Evolutionary conservation across 768 basidiomycete genomes (phyloP), one percentile per base, ranked within the genome.

Genomic region (Cystoderma amianthinum): DNA sequence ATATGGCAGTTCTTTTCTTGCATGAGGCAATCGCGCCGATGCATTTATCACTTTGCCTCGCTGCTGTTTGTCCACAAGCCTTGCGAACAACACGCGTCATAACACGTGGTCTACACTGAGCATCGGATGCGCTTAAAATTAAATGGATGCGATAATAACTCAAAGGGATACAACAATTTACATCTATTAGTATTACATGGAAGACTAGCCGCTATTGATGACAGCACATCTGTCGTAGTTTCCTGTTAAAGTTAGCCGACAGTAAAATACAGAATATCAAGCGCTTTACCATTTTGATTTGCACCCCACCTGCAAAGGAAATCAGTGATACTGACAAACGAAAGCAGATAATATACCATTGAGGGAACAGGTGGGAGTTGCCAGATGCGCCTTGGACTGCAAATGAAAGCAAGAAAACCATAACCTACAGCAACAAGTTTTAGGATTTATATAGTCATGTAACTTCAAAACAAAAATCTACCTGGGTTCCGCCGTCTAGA

Each of bases 331-430:
- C 9, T 20, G 21, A 7, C 23, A 19, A 39, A 39, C 32, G 34
- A 38, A 28, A 38, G 42, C 38, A 39, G 22, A 39, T 22, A 20
- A 21, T 38, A 11, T 23, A 58, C 77, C 74, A 77, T 47, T 59
- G 53, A 7, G 76, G 72, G 63, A 78, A 78, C 17, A 68, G 51
- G 47, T 76, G 69, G 0, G 72, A 52, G 11, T 56, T 53, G 2
- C 76, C 74, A 10, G 65, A 63, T 2, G 70, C 76, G 16, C 78
- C 78, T 42, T 71, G 69, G 2, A 78, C 72, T 0, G 73, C 49
- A 60, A 75, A 54, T 1, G 76, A 72, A 7, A 71, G 59, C 15
- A 76, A 60, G 55, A 74, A 74, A 22, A 72, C 65, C 75, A 78
- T 78, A 13, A 78, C 72, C 54, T 76, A 64, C 3, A 58, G 55